Evolutionary conservation across 2,329 filamentous ascomycete genomes (phyloP), one percentile per base, ranked within the genome.

Genomic region (Berkeleyomyces basicola): DNA sequence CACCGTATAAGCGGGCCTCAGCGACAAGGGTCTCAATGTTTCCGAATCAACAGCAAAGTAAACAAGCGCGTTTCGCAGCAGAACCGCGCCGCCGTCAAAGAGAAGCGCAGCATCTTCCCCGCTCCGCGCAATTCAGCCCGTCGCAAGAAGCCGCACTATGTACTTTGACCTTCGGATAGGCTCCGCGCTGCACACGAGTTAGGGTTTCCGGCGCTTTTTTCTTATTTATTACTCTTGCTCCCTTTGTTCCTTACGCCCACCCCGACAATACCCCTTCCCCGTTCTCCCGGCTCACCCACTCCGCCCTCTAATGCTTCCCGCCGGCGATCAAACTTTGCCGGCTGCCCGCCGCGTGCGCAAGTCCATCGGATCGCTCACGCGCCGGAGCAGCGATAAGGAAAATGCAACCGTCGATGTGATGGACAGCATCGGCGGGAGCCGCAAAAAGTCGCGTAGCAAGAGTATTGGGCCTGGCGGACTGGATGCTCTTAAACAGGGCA

Each of bases 381-480:
- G 69, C 68, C 81, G 76, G 72, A 73, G 75, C 44, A 74, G 33
- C 42, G 65, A 89, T 69, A 90, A 90, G 73, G 89, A 95, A 71
- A 95, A 95, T 78, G 80, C 82, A 70, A 88, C 85, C 2, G 75
- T 85, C 51, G 85, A 89, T 67, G 72, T 87, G 63, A 79, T 78
- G 65, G 78, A 80, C 67, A 74, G 76, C 63, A 70, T 78, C 67
- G 78, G 76, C 39, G 77, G 76, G 64, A 78, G 73, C 70, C 77
- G 79, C 66, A 81, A 80, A 75, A 92, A 90, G 75, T 88, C 86
- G 64, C 85, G 93, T 67, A 96, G 92, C 75, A 97, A 96, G 78
- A 97, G 92, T 74, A 85, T 99, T 68, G 93, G 93, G 2, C 92
- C 93, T 14, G 93, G 92, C 59, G 90, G 91, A 36, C 75, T 96